Base-by-base conservation (phyloP, 2,329 filamentous ascomycete genomes). In the Hyphodiscus sp. region DNA sequence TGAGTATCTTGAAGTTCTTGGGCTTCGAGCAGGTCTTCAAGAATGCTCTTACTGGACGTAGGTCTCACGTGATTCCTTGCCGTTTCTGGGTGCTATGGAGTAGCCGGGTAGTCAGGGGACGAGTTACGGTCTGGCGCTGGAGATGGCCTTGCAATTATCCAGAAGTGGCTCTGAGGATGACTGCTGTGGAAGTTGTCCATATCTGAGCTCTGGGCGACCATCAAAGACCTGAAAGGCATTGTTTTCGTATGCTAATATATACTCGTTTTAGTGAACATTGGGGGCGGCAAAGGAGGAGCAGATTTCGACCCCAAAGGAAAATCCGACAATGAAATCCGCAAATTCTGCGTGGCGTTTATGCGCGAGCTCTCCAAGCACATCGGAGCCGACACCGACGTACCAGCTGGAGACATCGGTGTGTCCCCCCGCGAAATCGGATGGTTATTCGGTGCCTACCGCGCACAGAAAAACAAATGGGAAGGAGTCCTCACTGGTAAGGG, bases 11-110 rank as follows among this genome's bases (percentile, higher is more conserved):
- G 67, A 99, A 99, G 80, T 97, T 97, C 78, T 82, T 99, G 69
- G 94, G 92, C 62, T 97, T 97, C 68, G 94, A 99, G 84, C 94
- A 97, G 78, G 95, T 92, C 76, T 97, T 97, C 82, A 97, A 97
- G 83, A 97, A 97, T 89, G 94, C 94, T 63, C 78, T 97, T 64
- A 97, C 94, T 58, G 94, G 94, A 69, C 76, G 87, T 91, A 78
- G 79, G 88, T 83, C 55, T 45, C 49, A 47, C n/a, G 38, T 50
- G 15, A 41, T 41, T n/a, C 7, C 19, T 20, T 5, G 26, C 19
- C 15, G n/a, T 2, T 33, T 50, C 23, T 26, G 23, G 4, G 23
- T n/a, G n/a, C 8, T 26, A 4, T 26, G 23, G 23, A 8, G 23
- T 26, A 8, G 23, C 8, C 8, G 23, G 23, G 5, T 7, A 11